Evolutionary conservation across 2,329 filamentous ascomycete species (phyloP), one percentile per base, ranked within the genome.

Genomic region (Fusarium sacchari): DNA sequence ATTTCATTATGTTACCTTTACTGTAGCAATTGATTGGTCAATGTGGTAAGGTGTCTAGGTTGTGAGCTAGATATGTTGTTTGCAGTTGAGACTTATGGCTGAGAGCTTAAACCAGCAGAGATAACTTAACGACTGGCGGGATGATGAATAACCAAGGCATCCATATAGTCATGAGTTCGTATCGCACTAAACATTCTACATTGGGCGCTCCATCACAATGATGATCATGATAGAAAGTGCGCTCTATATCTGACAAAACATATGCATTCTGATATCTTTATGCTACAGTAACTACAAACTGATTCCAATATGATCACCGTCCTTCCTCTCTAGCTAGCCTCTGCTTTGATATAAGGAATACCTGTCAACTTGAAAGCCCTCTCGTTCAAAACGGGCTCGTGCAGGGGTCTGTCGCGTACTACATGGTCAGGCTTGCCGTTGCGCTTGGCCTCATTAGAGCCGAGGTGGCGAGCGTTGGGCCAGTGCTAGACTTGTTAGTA

Each of bases 391-490:
- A 66, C 52, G 2, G 74, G 74, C 18, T 75, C 74, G 9, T 76
- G 71, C 13, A 76, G 32, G 20, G 74, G 74, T 11, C 64, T 58
- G 2, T 71, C 59, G 1, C 74, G 71, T 13, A 67, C 64, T 22
- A 76, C 18, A 18, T 76, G 74, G 8, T 76, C 73, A 14, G 65
- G 59, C 60, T 76, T 69, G 8, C 74, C 74, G 47, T 76, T 61
- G 7, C 74, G 71, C 65, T 71, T 75, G 2, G 74, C 74, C 13
- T 68, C 46, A 2, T 75, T 76, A 0, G 63, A 60, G 12, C 74
- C 74, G 6, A 64, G 47, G 34, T 76, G 74, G 12, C 64, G 71
- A 13, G 74, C 82, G 36, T 83, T 83, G 1, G 82, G 82, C 82
- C 82, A 86, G 34, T 53, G 50, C 50, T 53, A 10, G 14, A 7